A percentile compares a stretch with the other conserved stretches of the same genome.
Evolutionary conservation across 176 grass and related monocot genomes (phyloP).

Genomic region (Alloteropsis semialata): DNA sequence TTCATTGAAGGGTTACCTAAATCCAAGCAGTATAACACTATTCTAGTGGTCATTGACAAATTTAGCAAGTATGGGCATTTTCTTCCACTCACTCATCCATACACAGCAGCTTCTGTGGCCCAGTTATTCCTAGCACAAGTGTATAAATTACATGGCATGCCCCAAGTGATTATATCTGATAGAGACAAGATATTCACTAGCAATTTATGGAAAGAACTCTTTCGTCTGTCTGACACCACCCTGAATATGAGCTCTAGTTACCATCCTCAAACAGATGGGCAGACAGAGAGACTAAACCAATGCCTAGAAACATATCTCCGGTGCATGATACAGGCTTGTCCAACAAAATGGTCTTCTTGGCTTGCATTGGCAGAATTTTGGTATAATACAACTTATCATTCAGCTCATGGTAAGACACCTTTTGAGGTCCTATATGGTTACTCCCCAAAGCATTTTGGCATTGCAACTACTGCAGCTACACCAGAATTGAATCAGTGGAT

Average conservation of each 20-base stretch:
- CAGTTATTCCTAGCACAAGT: rapidly evolving
- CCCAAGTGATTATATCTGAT: background rate
- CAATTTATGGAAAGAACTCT: background rate
- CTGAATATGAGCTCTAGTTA: background rate
- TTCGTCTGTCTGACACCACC: rapidly evolving
- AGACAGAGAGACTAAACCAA: background rate
- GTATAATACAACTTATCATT: background rate
- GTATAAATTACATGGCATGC: background rate
- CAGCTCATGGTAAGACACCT: background rate
- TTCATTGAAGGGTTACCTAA: background rate
- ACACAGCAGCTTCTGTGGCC: rapidly evolving
- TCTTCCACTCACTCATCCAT: background rate
- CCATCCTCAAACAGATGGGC: background rate
- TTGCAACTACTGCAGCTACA: background rate
- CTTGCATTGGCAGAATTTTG: background rate
- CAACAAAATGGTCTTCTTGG: background rate
- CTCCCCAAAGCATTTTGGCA: background rate
- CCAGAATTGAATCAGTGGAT: too few relatives aligned
- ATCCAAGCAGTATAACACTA: background rate
- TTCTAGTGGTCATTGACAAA: background rate
- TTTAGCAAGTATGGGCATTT: background rate
- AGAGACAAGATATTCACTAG: background rate
- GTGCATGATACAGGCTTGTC: background rate
- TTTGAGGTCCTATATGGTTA: background rate
- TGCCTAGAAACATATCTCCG: background rate